phyloP scores from a whole-genome alignment of 495 filamentous ascomycete genomes.

The Massariosphaeria phaeospora region DNA sequence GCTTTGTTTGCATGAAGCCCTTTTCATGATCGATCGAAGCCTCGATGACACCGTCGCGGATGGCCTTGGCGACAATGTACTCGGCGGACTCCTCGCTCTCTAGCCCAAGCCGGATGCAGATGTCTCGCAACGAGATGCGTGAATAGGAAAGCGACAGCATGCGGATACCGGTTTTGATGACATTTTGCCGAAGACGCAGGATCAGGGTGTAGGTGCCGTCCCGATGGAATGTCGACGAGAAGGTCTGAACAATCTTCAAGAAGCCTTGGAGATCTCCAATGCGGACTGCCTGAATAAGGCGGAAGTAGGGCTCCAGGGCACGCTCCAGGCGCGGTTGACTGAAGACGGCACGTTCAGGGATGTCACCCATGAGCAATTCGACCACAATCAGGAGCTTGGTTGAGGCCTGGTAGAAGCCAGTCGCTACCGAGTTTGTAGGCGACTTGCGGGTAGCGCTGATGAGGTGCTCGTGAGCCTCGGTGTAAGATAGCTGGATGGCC shows the following conservation, averaged over 20 bases:
- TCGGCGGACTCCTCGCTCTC: constrained; percentile 93
- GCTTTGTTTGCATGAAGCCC: constrained; percentile 98
- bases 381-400: constrained; percentile 92
- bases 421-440: constrained; percentile 78
- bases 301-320: constrained; percentile 83
- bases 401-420: constrained; percentile 91
- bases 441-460: constrained; percentile 90
- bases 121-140: constrained; percentile 93
- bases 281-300: constrained; percentile 89
- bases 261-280: constrained; percentile 93
- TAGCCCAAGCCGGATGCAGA: constrained; percentile 89
- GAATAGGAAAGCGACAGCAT: constrained; percentile 99
- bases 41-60: constrained; percentile 96
- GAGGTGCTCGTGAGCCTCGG: constrained; percentile 91
- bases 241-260: constrained; percentile 69
- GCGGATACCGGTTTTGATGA: constrained; percentile 98
- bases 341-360: constrained; percentile 91
- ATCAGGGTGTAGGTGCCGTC: constrained; percentile 96
- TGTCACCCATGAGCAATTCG: constrained; percentile 96
- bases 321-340: constrained; percentile 78
- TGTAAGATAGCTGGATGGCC: constrained; percentile 92
- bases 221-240: constrained; percentile 78
- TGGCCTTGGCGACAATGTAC: constrained; percentile 98
- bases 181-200: constrained; percentile 89
- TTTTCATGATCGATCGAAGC: constrained; percentile 88